These are phyloP conservation scores for Isatis tinctoria DNA, from an alignment of 345 rosid species.

Conservation along the genomic window DNA sequence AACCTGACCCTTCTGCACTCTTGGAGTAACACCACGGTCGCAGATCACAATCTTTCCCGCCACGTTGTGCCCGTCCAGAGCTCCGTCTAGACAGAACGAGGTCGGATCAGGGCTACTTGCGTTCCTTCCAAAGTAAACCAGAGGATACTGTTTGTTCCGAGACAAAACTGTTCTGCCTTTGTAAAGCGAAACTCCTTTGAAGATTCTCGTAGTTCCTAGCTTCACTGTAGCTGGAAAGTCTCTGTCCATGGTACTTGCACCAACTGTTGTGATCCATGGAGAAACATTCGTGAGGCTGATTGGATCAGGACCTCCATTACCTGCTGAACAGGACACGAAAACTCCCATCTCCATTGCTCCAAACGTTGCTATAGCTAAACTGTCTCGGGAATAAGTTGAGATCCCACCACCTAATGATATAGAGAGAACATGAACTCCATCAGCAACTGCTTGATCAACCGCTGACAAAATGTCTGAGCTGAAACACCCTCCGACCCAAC, in stretches of 20 bases:
- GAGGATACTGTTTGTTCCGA: conserved; percentile 42
- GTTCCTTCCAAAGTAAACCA: conserved; percentile 56
- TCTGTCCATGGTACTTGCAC: conserved; percentile 78
- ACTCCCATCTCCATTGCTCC: conserved; percentile 92
- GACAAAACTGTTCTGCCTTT: conserved; percentile 42
- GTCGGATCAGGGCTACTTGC: conserved; percentile 52
- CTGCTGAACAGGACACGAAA: conserved; percentile 68
- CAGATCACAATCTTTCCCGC: conserved; percentile 72
- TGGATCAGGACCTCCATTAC: conserved; percentile 71
- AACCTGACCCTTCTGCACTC: conserved; percentile 61
- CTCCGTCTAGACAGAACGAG: conserved; percentile 56
- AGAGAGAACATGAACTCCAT: conserved; percentile 71
- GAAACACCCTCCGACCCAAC: conserved; percentile 70
- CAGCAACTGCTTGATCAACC: conserved; percentile 66
- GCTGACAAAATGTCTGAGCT: conserved; percentile 76
- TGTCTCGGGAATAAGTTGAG: conserved; percentile 50
- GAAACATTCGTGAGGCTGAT: conserved; percentile 64
- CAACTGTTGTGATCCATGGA: conserved; percentile 84
- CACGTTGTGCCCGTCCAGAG: conserved; percentile 44
- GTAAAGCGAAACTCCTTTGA: conserved; percentile 62
- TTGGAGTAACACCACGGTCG: conserved; percentile 60
- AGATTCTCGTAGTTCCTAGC: conserved; percentile 41
- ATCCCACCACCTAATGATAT: conserved; percentile 81
- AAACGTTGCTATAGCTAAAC: conserved; percentile 65
- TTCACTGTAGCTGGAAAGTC: conserved; percentile 59